These are phyloP conservation scores for Amylocarpus encephaloides DNA, from an alignment of 2,329 filamentous ascomycete genomes.

Conservation along the genomic window DNA sequence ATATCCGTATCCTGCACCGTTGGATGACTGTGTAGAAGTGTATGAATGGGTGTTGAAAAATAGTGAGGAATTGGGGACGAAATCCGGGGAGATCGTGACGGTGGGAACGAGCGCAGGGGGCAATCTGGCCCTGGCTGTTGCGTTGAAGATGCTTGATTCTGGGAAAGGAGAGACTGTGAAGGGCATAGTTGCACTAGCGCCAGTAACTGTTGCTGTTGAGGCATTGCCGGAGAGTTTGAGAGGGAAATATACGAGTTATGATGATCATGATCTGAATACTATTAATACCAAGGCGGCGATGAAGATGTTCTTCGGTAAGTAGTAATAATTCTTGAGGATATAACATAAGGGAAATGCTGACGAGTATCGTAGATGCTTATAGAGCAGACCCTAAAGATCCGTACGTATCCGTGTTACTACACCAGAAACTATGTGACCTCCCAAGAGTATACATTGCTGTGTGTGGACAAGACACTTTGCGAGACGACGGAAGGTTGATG, in stretches of 20 bases:
- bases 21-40: slow-evolving; percentile 32
- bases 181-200: slow-evolving; percentile 35
- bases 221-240: slow-evolving; percentile 33
- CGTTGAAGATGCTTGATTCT: slow-evolving; percentile 34
- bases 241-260: slow-evolving; percentile 31
- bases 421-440: slow-evolving; percentile 27
- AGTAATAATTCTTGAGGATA: not conserved
- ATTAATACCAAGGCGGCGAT: slow-evolving; percentile 34
- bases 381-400: slow-evolving; percentile 28
- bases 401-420: slow-evolving; percentile 31
- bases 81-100: slow-evolving; percentile 26
- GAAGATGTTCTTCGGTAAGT: slow-evolving; percentile 27
- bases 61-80: slow-evolving; percentile 7
- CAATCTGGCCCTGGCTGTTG: slow-evolving; percentile 33
- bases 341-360: not conserved
- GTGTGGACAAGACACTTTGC: slow-evolving; percentile 31
- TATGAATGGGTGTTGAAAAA: slow-evolving; percentile 31
- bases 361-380: slow-evolving; percentile 23
- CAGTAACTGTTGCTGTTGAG: slow-evolving; percentile 33
- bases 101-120: slow-evolving; percentile 36
- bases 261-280: slow-evolving; percentile 33
- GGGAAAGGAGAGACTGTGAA: slow-evolving; percentile 31
- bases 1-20: slow-evolving; percentile 31
- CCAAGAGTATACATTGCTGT: slow-evolving; percentile 31
- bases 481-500: slow-evolving; percentile 33